Percentiles rank a stretch among this genome's conserved stretches.
Evolutionary conservation across 2,329 filamentous ascomycete species (phyloP).

Genomic region (Ophiosphaerella herpotricha): DNA sequence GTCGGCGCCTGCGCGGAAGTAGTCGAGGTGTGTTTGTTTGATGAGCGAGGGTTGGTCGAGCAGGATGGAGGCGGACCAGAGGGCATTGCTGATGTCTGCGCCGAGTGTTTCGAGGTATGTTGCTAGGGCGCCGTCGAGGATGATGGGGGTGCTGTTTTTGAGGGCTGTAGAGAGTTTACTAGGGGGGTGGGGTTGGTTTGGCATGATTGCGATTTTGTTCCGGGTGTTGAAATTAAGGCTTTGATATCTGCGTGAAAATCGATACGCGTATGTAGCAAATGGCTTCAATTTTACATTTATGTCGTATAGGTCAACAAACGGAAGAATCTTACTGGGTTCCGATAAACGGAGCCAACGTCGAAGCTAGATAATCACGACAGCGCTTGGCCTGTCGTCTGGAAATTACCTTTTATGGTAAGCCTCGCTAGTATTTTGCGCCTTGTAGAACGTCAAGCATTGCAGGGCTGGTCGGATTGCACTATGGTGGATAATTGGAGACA

Average conservation of each 20-base stretch:
- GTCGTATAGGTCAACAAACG: no score
- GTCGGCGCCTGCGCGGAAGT: conserved; percentile 52
- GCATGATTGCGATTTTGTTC: conserved; percentile 1
- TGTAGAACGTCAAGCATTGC: no score
- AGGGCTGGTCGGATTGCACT: no score
- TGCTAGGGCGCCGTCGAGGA: conserved; percentile 55
- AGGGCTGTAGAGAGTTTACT: conserved; percentile 23
- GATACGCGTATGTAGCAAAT: no score
- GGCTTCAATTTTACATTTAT: no score
- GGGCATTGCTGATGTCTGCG: conserved; percentile 48
- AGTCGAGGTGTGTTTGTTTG: conserved; percentile 50
- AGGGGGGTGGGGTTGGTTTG: not conserved
- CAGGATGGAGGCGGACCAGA: conserved; percentile 54
- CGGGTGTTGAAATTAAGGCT: not conserved
- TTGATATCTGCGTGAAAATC: not conserved
- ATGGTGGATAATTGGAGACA: no score
- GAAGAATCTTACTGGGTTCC: no score
- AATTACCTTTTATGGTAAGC: no score
- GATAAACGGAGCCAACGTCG: no score
- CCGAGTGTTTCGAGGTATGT: conserved; percentile 54
- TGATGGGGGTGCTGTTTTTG: conserved; percentile 28
- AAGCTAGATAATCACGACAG: no score
- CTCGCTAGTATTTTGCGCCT: no score
- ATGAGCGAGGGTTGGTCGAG: conserved; percentile 48
- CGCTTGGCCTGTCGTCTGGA: no score